Evolutionary conservation across 768 basidiomycete genomes (phyloP), one percentile per base, ranked within the genome.

Genomic region (Phylloporus sp.): DNA sequence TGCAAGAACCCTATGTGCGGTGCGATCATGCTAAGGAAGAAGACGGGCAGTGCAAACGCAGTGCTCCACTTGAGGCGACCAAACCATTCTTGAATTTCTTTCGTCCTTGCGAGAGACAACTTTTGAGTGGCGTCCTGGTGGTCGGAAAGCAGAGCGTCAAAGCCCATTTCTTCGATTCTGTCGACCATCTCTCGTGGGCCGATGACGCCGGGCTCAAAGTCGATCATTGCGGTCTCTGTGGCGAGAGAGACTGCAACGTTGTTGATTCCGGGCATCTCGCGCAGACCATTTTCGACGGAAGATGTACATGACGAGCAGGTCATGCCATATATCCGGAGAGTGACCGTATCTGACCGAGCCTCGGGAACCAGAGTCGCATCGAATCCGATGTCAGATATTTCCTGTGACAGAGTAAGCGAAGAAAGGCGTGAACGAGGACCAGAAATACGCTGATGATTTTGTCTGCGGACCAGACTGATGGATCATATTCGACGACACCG

Each of bases 341-440:
- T 82, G 42, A 92, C 75, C 1, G 72, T 71, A 58, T 94, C 89
- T 6, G 79, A 73, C 17, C 78, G 76, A 34, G 73, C 63, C 2
- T 79, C 73, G 0, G 84, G 84, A 38, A 95, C 81, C 42, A 82
- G 72, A 0, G 84, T 79, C 3, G 92, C 90, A 64, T 91, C 92
- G 60, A 96, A 96, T 9, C 92, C 92, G 45, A 93, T 84, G 68
- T 94, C 91, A 4, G 84, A 86, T 49, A 95, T 90, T 77, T 93
- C 92, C 87, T 93, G 65, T 28, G 33, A 13, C 24, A 7, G 34
- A 32, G 40, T 59, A 7, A 53, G 52, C 49, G 49, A 11, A 6
- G 11, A 20, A 21, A 27, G 27, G 36, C 17, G 14, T n/a, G 8
- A 10, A 41, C 10, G n/a, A 26, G 18, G 29, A 21, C 3, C 20